Evolutionary conservation across 169 alveolate genomes (phyloP).

Genomic region (Eimeria brunetti): DNA sequence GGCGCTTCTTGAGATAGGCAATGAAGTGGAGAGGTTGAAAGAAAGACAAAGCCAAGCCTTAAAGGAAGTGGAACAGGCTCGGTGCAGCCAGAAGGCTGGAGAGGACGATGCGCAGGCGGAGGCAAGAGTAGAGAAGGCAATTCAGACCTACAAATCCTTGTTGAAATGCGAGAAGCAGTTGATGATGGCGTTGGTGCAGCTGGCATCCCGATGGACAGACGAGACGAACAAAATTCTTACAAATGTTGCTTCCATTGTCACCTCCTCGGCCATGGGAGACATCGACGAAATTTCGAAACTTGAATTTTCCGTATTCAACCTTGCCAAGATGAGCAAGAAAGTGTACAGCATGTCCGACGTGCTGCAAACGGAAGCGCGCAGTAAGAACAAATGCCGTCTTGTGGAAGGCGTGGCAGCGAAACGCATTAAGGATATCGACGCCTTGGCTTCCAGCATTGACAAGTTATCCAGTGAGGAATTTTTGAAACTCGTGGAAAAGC

Average conservation of each 20-base stretch:
- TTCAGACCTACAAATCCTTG: background rate
- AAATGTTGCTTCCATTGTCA: background rate
- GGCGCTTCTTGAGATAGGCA: slow-evolving; percentile 15
- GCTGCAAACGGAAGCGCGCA: slow-evolving; percentile 7
- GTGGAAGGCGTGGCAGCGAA: background rate
- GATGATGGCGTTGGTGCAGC: background rate
- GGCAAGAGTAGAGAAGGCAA: background rate
- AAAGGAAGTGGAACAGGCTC: background rate
- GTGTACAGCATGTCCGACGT: background rate
- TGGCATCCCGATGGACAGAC: background rate
- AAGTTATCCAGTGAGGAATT: background rate
- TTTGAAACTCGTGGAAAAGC: background rate
- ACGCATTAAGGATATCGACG: background rate
- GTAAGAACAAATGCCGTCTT: slow-evolving; percentile 24
- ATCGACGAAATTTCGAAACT: background rate
- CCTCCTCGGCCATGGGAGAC: background rate
- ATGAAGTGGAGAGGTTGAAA: slow-evolving; percentile 17
- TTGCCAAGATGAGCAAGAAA: background rate
- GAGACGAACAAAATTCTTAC: background rate
- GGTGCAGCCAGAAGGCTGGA: background rate
- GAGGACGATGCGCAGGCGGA: background rate
- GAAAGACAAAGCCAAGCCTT: background rate
- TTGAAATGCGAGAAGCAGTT: background rate
- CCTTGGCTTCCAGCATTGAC: background rate
- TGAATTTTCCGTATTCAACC: background rate